These are phyloP conservation scores for Mucor circinelloides DNA, from an alignment of 371 early-diverging fungal species.

Conservation along the genomic window DNA sequence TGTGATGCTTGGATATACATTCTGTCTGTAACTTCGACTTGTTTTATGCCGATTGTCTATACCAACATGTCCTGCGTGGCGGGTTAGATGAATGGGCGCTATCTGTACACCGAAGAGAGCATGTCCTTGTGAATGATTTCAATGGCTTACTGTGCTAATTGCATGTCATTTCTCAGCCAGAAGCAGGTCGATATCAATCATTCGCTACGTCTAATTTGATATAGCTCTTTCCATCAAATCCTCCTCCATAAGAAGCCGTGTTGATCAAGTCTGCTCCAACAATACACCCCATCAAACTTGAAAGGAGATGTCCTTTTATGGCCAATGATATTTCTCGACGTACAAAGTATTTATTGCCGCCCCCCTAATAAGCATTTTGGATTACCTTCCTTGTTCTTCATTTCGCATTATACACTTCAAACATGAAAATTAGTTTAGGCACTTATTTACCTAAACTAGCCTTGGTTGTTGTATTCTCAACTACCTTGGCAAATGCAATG, in stretches of 20 bases:
- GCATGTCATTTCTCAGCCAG: not conserved
- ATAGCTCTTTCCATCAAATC: not conserved
- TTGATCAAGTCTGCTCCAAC: not conserved
- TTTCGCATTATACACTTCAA: not conserved
- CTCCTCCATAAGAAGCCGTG: not conserved
- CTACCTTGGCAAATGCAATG: slow-evolving; percentile 27
- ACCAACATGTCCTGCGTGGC: not conserved
- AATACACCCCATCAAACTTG: not conserved
- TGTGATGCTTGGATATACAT: not conserved
- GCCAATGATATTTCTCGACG: not conserved
- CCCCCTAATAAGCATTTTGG: not conserved
- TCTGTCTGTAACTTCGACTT: not conserved
- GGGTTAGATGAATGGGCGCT: not conserved
- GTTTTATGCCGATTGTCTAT: not conserved
- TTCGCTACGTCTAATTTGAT: not conserved
- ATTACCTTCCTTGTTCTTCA: not conserved
- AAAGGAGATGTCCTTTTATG: not conserved
- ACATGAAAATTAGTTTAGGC: slow-evolving; percentile 16
- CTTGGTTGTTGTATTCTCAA: slow-evolving; percentile 7
- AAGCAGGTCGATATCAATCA: not conserved
- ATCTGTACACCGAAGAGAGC: not conserved
- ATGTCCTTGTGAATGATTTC: not conserved
- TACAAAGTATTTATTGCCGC: not conserved
- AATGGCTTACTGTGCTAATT: not conserved
- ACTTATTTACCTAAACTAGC: slow-evolving; percentile 13